Conservation (phyloP, 75 land plant species). For the Adiantum capillusveneris region DNA sequence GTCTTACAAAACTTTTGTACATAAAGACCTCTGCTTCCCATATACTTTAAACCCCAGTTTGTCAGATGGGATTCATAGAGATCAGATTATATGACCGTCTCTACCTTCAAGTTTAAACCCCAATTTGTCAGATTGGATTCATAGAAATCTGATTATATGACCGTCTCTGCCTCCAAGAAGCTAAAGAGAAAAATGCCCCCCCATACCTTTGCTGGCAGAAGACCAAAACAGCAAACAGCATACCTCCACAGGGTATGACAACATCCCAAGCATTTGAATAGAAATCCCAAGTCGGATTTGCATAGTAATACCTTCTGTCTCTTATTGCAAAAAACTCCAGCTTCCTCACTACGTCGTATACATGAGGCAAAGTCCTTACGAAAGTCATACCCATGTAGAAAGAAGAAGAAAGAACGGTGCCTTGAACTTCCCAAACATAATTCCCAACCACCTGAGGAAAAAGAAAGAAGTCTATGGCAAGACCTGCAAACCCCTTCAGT, state of each 20-base stretch:
- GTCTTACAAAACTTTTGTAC: too few species aligned
- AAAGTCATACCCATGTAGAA: slow-evolving; percentile 72
- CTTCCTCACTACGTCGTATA: slow-evolving; percentile 59
- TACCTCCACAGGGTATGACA: slow-evolving; percentile 49
- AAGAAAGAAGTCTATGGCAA: slow-evolving; percentile 66
- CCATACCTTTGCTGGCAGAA: slow-evolving; percentile 76
- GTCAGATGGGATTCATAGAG: too few species aligned
- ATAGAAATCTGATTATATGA: slow-evolving; percentile 56
- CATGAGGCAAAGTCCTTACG: slow-evolving; percentile 66
- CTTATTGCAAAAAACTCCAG: slow-evolving; percentile 25
- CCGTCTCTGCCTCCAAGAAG: slow-evolving; percentile 20
- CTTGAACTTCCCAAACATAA: slow-evolving; percentile 38
- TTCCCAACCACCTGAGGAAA: slow-evolving; percentile 73
- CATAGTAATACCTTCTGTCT: slow-evolving; percentile 43
- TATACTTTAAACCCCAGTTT: too few species aligned
- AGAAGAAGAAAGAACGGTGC: slow-evolving; percentile 33
- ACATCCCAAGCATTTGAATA: slow-evolving; percentile 71
- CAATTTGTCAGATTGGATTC: slow-evolving; percentile 4
- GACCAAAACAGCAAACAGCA: slow-evolving; percentile 44
- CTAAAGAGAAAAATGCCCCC: slow-evolving; percentile 49
- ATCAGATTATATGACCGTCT: too few species aligned
- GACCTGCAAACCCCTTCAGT: slow-evolving; percentile 35
- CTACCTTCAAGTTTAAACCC: too few species aligned
- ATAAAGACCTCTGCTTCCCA: too few species aligned
- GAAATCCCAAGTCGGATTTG: slow-evolving; percentile 53